These are phyloP conservation scores for Raddia guianensis DNA, from an alignment of 176 grass and related monocot genomes.

Conservation along the genomic window DNA sequence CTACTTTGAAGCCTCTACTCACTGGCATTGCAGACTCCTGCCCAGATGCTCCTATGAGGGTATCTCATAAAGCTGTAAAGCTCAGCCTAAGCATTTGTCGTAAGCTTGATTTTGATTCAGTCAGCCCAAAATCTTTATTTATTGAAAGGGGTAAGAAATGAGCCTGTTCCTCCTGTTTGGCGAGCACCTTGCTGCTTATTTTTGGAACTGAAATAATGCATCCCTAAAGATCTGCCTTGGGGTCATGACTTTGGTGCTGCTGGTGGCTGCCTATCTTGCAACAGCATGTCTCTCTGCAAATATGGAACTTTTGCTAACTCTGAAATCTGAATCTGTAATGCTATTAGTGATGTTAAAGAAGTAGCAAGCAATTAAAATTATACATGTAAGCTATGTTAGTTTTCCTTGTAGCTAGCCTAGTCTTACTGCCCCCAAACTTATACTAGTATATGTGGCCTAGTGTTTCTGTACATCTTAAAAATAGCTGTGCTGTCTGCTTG, in stretches of 20 bases:
- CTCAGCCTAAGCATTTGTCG: conserved; percentile 54
- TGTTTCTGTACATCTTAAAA: conserved; percentile 28
- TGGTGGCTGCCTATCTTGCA: background rate
- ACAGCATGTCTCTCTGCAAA: conserved; percentile 8
- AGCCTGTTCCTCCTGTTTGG: background rate
- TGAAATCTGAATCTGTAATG: conserved; percentile 35
- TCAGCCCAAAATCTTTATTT: conserved; percentile 24
- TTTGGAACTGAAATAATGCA: conserved; percentile 3
- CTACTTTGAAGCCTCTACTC: conserved; percentile 46
- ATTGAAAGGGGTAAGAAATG: conserved; percentile 14
- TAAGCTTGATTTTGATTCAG: conserved; percentile 62
- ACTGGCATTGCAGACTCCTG: conserved; percentile 61
- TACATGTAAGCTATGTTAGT: conserved; percentile 50
- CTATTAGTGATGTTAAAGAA: conserved; percentile 22
- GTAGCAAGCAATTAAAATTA: conserved; percentile 46
- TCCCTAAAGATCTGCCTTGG: background rate
- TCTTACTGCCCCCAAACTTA: conserved; percentile 10
- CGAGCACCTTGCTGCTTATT: conserved; percentile 10
- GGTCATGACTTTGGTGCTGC: background rate
- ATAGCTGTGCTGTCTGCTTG: background rate
- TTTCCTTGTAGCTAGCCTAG: conserved; percentile 25
- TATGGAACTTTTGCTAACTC: conserved; percentile 39
- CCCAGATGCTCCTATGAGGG: conserved; percentile 52
- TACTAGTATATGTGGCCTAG: background rate
- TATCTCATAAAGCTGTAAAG: conserved; percentile 30